These are phyloP conservation scores for Capsicum rhomboideum DNA, from an alignment of 257 asterid genomes.

Conservation along the genomic window DNA sequence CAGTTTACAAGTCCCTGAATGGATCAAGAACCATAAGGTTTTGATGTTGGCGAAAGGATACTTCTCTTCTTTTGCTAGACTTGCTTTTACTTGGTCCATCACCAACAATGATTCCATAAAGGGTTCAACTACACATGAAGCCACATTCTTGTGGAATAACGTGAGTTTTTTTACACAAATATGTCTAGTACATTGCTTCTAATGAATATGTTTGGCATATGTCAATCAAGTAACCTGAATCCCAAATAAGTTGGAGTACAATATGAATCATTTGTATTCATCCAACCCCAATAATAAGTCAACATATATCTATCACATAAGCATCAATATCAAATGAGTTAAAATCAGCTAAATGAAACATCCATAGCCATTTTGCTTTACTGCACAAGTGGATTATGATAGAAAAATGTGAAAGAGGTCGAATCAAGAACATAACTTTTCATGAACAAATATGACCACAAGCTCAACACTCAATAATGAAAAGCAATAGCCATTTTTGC, in stretches of 20 bases:
- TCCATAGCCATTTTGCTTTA: background rate
- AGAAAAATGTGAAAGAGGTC: background rate
- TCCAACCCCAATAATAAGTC: background rate
- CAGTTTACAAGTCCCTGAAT: background rate
- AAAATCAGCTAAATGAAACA: background rate
- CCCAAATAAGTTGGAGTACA: background rate
- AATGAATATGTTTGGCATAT: background rate
- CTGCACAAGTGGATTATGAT: background rate
- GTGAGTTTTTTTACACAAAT: background rate
- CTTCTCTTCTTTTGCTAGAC: background rate
- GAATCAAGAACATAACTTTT: background rate
- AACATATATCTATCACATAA: background rate
- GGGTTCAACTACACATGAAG: background rate
- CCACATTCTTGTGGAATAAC: background rate
- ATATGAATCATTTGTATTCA: background rate
- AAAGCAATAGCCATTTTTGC: background rate
- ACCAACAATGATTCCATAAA: background rate
- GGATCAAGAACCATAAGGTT: background rate
- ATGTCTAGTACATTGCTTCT: background rate
- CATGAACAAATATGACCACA: background rate
- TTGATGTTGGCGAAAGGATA: background rate
- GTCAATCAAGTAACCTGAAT: background rate
- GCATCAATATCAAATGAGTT: background rate
- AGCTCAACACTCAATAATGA: background rate
- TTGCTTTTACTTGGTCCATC: background rate